phyloP scores from a whole-genome alignment of 768 basidiomycete genomes.

The Suillus ampliporus region DNA sequence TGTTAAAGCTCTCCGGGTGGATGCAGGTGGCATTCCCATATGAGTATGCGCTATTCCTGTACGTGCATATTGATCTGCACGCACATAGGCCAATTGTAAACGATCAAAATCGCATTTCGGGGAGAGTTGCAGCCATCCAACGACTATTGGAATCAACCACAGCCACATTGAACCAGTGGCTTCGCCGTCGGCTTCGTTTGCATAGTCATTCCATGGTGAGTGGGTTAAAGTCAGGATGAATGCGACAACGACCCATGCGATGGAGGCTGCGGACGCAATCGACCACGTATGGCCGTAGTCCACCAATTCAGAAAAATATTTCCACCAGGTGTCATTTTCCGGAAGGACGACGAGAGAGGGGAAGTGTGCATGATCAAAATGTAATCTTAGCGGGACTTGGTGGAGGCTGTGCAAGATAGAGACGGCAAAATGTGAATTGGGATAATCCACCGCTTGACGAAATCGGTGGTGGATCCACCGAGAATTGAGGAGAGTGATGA shows the following conservation, averaged over 20 bases:
- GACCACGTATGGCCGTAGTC: slow-evolving; percentile 43
- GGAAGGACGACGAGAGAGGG: slow-evolving; percentile 43
- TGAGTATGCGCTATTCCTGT: slow-evolving; percentile 15
- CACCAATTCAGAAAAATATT: slow-evolving; percentile 32
- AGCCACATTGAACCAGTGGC: slow-evolving; percentile 38
- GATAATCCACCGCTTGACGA: slow-evolving; percentile 31
- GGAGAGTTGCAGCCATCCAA: slow-evolving; percentile 42
- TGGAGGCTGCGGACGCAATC: slow-evolving; percentile 37
- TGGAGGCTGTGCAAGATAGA: slow-evolving; percentile 42
- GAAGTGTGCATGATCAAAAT: slow-evolving; percentile 25
- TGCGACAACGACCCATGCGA: slow-evolving; percentile 41
- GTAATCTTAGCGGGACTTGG: slow-evolving; percentile 39
- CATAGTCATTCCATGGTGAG: slow-evolving; percentile 16
- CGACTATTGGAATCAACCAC: slow-evolving; percentile 42
- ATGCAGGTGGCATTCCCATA: background rate
- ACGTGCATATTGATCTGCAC: slow-evolving; percentile 33
- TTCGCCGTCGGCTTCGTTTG: background rate
- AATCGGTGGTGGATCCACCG: slow-evolving; percentile 46
- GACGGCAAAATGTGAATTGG: slow-evolving; percentile 25
- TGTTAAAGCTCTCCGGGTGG: background rate
- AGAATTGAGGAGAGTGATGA: slow-evolving; percentile 47
- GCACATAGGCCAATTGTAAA: slow-evolving; percentile 31
- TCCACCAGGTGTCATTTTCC: slow-evolving; percentile 45
- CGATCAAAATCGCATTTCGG: slow-evolving; percentile 39
- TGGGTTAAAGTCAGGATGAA: slow-evolving; percentile 41